Conservation (phyloP, 1,139 yeast species). For the Yamadazyma membranifaciens region DNA sequence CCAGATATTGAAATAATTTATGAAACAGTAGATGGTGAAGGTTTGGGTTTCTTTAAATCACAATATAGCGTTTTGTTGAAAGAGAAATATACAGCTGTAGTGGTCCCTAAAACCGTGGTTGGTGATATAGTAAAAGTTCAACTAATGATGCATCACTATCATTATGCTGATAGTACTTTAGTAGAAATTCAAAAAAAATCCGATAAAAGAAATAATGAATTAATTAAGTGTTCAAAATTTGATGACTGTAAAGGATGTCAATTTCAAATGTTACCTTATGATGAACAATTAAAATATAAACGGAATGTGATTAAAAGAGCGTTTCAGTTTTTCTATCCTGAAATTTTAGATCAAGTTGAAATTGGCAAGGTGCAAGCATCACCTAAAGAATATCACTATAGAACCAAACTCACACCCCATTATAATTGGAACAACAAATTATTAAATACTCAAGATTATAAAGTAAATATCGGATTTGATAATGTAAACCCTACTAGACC, state of each 20-base stretch:
- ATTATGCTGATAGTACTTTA: constrained; percentile 32
- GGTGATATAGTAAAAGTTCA: constrained; percentile 37
- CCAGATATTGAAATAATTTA: constrained; percentile 25
- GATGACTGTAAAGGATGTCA: constrained; percentile 62
- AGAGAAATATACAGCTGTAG: constrained; percentile 24
- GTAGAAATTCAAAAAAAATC: constrained; percentile 17
- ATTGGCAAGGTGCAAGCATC: constrained; percentile 14
- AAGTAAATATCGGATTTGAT: constrained; percentile 31
- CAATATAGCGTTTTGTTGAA: constrained; percentile 15
- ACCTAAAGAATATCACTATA: constrained; percentile 71
- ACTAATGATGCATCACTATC: constrained; percentile 29
- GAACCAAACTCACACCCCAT: constrained; percentile 95
- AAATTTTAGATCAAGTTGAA: constrained; percentile 12
- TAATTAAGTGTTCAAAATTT: constrained; percentile 65
- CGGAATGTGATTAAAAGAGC: constrained; percentile 32
- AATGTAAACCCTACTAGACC: constrained; percentile 57
- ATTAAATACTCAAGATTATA: not conserved
- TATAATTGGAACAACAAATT: constrained; percentile 51
- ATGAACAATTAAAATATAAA: constrained; percentile 36
- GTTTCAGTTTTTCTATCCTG: constrained; percentile 34
- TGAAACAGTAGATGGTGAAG: constrained; percentile 37
- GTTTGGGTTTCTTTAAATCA: constrained; percentile 32
- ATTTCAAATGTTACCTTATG: constrained; percentile 43
- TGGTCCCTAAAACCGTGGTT: constrained; percentile 37
- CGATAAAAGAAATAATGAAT: constrained; percentile 23